These are phyloP conservation scores for slime mould (Dictyostelium discoideum) DNA, from an alignment of 78 protist species.

Conservation along the genomic window DNA sequence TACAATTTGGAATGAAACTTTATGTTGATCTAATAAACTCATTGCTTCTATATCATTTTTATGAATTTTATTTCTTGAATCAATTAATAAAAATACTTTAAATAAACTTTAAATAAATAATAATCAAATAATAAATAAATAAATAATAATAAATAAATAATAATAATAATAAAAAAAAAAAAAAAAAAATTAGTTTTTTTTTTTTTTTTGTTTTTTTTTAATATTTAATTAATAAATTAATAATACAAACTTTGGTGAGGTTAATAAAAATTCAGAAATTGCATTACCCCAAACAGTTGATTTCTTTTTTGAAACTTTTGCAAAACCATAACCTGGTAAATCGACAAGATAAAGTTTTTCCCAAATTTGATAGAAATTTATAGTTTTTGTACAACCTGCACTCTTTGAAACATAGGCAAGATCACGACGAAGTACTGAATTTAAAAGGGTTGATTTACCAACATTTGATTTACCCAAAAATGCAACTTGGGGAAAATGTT, in stretches of 20 bases:
- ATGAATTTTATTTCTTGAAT: constrained; percentile 38
- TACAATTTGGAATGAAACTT: constrained; percentile 62
- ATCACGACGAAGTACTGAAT: constrained; percentile 17
- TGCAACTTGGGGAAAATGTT: constrained; percentile 66
- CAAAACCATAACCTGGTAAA: constrained; percentile 76
- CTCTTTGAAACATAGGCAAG: constrained; percentile 52
- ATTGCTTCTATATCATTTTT: constrained; percentile 67
- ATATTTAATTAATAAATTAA: no score
- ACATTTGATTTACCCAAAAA: constrained; percentile 74
- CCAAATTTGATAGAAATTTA: constrained; percentile 70
- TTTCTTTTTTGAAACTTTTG: constrained; percentile 54
- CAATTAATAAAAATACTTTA: constrained; percentile 62
- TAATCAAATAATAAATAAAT: not conserved
- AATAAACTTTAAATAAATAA: constrained; percentile 1
- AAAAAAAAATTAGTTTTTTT: no score
- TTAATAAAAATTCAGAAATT: constrained; percentile 57
- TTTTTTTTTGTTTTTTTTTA: no score
- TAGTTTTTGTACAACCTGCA: constrained; percentile 67
- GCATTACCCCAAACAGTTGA: constrained; percentile 65
- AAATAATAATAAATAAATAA: not conserved
- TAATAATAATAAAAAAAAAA: not conserved
- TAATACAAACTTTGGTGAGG: constrained; percentile 37
- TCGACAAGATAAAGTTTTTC: constrained; percentile 60
- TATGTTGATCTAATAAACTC: constrained; percentile 60
- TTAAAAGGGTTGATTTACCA: constrained; percentile 75